phyloP scores from a whole-genome alignment of 306 rosid genomes.

The Purshia tridentata region DNA sequence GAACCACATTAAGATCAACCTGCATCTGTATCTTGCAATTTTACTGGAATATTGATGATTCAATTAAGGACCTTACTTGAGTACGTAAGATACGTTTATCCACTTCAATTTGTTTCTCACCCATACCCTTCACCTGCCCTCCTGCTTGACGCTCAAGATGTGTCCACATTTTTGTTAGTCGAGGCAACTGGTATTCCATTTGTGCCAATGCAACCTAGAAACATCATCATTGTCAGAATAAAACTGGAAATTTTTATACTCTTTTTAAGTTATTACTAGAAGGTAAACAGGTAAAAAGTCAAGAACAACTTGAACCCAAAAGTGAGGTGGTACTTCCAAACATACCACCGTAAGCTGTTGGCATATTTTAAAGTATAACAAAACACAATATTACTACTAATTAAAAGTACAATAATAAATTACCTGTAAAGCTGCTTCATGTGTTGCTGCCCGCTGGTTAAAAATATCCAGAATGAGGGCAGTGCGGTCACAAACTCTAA shows the following conservation, averaged over 20 bases:
- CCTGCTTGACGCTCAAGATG: conserved; percentile 99
- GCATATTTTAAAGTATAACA: background rate
- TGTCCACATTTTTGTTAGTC: conserved; percentile 95
- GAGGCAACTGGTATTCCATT: conserved; percentile 97
- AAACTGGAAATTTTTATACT: background rate
- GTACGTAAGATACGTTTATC: conserved; percentile 92
- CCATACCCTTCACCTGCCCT: conserved; percentile 98
- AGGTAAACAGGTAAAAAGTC: background rate
- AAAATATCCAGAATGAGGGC: conserved; percentile 92
- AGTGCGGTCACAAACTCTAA: conserved; percentile 96
- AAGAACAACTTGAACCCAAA: background rate
- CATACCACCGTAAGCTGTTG: background rate
- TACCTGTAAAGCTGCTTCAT: conserved; percentile 96
- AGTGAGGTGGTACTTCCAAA: background rate
- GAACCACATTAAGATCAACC: background rate
- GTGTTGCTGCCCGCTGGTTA: conserved; percentile 98
- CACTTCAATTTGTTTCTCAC: conserved; percentile 97
- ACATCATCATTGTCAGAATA: conserved; percentile 29
- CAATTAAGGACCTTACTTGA: conserved; percentile 58
- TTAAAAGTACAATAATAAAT: conserved; percentile 17
- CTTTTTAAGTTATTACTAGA: background rate
- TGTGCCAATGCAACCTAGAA: conserved; percentile 90
- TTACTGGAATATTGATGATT: conserved; percentile 6
- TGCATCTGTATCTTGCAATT: background rate
- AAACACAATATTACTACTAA: background rate